Percentiles rank a stretch among this genome's conserved stretches.
These are phyloP conservation scores for Umbelopsis isabellina DNA, from an alignment of 192 early-diverging fungal species.

Conservation along the genomic window DNA sequence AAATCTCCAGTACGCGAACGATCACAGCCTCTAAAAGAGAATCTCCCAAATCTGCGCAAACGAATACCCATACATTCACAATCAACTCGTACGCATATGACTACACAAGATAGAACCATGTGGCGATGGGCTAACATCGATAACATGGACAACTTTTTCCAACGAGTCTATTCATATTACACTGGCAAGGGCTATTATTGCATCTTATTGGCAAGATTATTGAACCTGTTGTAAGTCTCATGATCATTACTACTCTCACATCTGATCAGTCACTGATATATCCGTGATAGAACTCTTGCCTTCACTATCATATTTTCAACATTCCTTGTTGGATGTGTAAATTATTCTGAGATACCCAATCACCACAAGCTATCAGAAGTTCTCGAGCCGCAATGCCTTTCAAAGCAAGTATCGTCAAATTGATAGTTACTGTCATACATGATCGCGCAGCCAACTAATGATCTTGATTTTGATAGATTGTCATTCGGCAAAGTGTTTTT, in stretches of 20 bases:
- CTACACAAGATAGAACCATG: constrained; percentile 65
- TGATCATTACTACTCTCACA: background rate
- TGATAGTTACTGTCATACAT: background rate
- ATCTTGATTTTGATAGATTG: constrained; percentile 43
- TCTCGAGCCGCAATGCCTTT: constrained; percentile 76
- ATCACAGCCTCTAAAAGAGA: background rate
- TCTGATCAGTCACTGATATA: background rate
- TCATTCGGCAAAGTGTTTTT: constrained; percentile 59
- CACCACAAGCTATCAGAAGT: constrained; percentile 76
- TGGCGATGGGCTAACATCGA: constrained; percentile 84
- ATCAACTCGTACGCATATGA: constrained; percentile 47
- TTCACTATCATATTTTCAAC: constrained; percentile 90
- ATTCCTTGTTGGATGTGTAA: constrained; percentile 89
- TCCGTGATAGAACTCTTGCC: constrained; percentile 67
- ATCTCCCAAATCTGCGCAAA: constrained; percentile 12
- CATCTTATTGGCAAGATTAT: constrained; percentile 74
- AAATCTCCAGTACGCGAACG: constrained; percentile 3
- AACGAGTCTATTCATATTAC: constrained; percentile 85
- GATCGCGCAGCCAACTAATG: background rate
- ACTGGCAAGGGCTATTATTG: constrained; percentile 85
- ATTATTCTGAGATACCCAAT: constrained; percentile 78
- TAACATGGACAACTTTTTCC: constrained; percentile 84
- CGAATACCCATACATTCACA: constrained; percentile 31
- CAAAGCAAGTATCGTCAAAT: constrained; percentile 48
- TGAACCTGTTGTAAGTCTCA: constrained; percentile 79